A percentile compares a stretch with the other conserved stretches of the same genome.
Evolutionary conservation across 345 rosid genomes (phyloP).

Genomic region (Sonneratia alba): DNA sequence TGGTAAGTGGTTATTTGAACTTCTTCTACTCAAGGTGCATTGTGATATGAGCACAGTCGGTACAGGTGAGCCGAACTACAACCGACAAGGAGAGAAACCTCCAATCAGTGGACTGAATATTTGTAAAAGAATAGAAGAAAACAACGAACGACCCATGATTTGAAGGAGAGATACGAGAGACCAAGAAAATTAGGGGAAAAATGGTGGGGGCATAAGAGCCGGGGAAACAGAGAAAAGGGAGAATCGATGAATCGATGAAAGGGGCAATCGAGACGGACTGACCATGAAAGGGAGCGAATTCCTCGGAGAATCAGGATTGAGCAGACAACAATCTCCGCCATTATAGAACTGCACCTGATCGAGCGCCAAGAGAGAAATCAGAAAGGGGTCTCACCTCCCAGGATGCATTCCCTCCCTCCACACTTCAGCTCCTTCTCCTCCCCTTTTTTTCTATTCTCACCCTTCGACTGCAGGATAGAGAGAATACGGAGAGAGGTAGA

Average conservation of each 20-base stretch:
- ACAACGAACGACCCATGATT: neutral
- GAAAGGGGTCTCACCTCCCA: too few relatives aligned
- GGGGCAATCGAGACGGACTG: neutral
- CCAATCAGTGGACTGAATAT: neutral
- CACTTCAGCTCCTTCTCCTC: too few relatives aligned
- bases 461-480: too few relatives aligned
- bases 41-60: neutral
- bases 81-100: neutral
- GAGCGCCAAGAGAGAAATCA: too few relatives aligned
- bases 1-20: neutral
- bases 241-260: too few relatives aligned
- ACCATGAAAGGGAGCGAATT: constrained; percentile 5
- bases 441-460: too few relatives aligned
- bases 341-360: neutral
- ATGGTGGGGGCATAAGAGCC: too few relatives aligned
- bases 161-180: neutral
- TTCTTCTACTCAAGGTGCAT: neutral
- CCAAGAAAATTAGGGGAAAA: neutral
- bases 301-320: neutral
- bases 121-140: too few relatives aligned
- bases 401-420: too few relatives aligned
- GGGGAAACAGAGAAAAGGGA: too few relatives aligned
- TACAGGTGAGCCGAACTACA: neutral
- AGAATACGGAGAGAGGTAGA: too few relatives aligned
- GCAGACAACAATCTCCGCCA: neutral